phyloP scores from a whole-genome alignment of 2,329 filamentous ascomycete species.

The Xylariaceae sp. region DNA sequence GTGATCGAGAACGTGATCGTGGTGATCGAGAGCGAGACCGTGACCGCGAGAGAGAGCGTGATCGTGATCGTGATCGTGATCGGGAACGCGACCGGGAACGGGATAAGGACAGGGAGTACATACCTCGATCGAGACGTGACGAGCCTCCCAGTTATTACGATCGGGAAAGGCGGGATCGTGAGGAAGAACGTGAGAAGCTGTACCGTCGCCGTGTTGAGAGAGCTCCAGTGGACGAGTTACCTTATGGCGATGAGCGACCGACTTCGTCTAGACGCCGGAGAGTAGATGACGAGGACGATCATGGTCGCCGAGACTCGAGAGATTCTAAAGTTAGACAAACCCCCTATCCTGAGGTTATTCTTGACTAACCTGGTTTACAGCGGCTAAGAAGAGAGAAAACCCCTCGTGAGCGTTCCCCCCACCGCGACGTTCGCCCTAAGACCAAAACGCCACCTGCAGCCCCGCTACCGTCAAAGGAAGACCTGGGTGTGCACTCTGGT shows the following conservation, averaged over 20 bases:
- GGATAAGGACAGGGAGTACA: constrained; percentile 57
- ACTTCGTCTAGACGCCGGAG: constrained; percentile 74
- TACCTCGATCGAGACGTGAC: constrained; percentile 62
- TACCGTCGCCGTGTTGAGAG: constrained; percentile 77
- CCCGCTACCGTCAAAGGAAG: constrained; percentile 54
- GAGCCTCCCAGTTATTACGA: constrained; percentile 75
- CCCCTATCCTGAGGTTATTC: background rate
- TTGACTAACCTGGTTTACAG: constrained; percentile 48
- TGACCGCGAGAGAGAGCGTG: constrained; percentile 46
- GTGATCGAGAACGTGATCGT: constrained; percentile 45
- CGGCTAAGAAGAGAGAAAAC: constrained; percentile 64
- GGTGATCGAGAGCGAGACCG: constrained; percentile 46
- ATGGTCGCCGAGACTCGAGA: constrained; percentile 68
- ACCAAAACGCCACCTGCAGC: constrained; percentile 61
- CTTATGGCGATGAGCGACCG: constrained; percentile 81
- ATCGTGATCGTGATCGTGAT: constrained; percentile 47
- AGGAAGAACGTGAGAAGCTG: constrained; percentile 86
- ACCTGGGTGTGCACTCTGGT: constrained; percentile 75
- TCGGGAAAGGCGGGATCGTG: constrained; percentile 83
- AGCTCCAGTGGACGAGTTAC: constrained; percentile 83
- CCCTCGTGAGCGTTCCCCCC: constrained; percentile 67
- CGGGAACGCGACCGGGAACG: constrained; percentile 47
- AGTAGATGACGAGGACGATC: constrained; percentile 77
- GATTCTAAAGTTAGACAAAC: constrained; percentile 66
- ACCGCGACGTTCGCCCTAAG: constrained; percentile 61